Percentiles rank a stretch among this genome's conserved stretches.
Evolutionary conservation across 164 flowering plant genomes (phyloP).

Genomic region (Magnolia sinica): DNA sequence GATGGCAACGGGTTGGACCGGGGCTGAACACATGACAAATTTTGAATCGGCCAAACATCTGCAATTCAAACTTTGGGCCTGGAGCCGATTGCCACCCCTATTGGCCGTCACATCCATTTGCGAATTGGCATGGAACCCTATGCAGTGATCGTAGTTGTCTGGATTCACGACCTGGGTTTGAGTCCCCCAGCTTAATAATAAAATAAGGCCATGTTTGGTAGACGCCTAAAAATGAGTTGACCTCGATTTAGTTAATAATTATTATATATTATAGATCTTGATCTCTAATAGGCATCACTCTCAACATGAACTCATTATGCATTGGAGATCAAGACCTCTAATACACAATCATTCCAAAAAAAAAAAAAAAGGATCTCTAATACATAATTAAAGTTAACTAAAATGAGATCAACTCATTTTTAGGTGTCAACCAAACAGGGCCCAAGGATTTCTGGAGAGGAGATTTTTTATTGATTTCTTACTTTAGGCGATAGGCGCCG

Average conservation of each 20-base stretch:
- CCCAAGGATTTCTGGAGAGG: neutral
- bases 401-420: no score
- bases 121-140: neutral
- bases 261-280: no score
- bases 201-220: no score
- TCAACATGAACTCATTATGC: no score
- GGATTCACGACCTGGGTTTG: neutral
- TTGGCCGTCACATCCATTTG: neutral
- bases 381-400: no score
- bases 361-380: no score
- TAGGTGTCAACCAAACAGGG: no score
- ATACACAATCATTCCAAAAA: no score
- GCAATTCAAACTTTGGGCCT: neutral
- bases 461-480: conserved; percentile 2
- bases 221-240: no score
- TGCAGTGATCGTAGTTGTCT: neutral
- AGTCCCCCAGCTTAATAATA: neutral
- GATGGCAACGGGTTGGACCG: neutral
- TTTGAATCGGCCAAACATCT: neutral
- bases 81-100: neutral
- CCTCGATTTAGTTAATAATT: no score
- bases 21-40: neutral
- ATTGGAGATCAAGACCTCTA: no score
- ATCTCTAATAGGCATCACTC: no score
- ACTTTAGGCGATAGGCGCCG: conserved; percentile 54